These are phyloP conservation scores for Sclerotinia sclerotiorum DNA, from an alignment of 2,329 filamentous ascomycete genomes.

Conservation along the genomic window DNA sequence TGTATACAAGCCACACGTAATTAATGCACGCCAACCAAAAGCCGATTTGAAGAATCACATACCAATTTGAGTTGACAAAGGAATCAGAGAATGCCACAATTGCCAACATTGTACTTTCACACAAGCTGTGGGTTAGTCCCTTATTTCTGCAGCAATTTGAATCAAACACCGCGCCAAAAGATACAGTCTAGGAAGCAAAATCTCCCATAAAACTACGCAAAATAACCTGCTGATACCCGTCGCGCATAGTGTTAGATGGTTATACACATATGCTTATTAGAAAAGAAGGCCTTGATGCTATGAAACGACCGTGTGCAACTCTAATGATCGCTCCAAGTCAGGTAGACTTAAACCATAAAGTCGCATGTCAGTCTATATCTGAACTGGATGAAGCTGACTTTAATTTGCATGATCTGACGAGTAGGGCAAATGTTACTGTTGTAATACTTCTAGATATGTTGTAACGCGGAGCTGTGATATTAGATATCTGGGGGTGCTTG, in stretches of 20 bases:
- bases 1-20: no score
- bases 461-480: not conserved
- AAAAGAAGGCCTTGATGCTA: not conserved
- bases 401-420: not conserved
- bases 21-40: no score
- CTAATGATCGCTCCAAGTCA: not conserved
- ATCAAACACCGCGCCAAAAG: no score
- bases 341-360: not conserved
- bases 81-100: not conserved
- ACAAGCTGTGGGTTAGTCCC: no score
- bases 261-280: no score
- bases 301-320: not conserved
- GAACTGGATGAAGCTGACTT: not conserved
- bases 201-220: not conserved
- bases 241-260: not conserved
- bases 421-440: not conserved
- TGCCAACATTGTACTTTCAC: not conserved
- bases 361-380: no score
- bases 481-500: fast-evolving
- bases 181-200: no score
- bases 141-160: no score
- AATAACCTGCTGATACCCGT: no score
- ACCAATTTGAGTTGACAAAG: no score
- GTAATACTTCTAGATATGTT: not conserved
- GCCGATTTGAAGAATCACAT: no score